These are phyloP conservation scores for Fusarium stilboides DNA, from an alignment of 2,329 filamentous ascomycete genomes.

Conservation along the genomic window DNA sequence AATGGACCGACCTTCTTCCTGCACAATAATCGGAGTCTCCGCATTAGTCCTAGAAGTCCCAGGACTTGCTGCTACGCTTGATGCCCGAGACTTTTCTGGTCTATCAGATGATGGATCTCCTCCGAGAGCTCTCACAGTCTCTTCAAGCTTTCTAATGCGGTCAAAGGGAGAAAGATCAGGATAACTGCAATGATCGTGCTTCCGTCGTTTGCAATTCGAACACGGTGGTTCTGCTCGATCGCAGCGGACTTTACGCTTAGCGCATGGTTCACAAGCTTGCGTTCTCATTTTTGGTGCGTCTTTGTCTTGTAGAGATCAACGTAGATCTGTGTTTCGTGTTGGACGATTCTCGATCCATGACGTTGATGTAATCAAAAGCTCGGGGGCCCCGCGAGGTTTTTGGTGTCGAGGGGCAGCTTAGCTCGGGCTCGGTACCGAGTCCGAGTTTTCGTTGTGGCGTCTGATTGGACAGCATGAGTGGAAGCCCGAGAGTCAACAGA, in stretches of 20 bases:
- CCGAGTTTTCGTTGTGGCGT: neutral
- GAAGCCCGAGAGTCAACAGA: neutral
- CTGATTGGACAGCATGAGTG: neutral
- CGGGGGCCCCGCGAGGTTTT: conserved; percentile 21
- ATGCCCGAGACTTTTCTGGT: neutral
- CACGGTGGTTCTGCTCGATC: conserved; percentile 31
- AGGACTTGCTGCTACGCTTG: neutral
- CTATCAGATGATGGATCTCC: conserved; percentile 16
- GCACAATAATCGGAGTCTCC: conserved; percentile 21
- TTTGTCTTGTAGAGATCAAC: neutral
- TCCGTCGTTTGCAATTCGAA: conserved; percentile 28
- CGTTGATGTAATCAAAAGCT: conserved; percentile 27
- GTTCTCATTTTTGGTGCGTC: conserved; percentile 1
- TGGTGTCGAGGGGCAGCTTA: neutral
- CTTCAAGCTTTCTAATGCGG: conserved; percentile 23
- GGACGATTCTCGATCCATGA: conserved; percentile 16
- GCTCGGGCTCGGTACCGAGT: conserved; percentile 38
- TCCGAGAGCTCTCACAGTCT: conserved; percentile 19
- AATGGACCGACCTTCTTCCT: conserved; percentile 15
- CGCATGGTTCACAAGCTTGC: conserved; percentile 37
- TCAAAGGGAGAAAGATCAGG: conserved; percentile 25
- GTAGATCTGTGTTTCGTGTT: neutral
- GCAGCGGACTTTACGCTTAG: conserved; percentile 34
- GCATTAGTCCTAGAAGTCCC: neutral
- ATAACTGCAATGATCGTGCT: conserved; percentile 29